A percentile compares a stretch with the other conserved stretches of the same genome.
phyloP scores from a whole-genome alignment of 371 early-diverging fungal genomes.

The Chytridiales sp. region DNA sequence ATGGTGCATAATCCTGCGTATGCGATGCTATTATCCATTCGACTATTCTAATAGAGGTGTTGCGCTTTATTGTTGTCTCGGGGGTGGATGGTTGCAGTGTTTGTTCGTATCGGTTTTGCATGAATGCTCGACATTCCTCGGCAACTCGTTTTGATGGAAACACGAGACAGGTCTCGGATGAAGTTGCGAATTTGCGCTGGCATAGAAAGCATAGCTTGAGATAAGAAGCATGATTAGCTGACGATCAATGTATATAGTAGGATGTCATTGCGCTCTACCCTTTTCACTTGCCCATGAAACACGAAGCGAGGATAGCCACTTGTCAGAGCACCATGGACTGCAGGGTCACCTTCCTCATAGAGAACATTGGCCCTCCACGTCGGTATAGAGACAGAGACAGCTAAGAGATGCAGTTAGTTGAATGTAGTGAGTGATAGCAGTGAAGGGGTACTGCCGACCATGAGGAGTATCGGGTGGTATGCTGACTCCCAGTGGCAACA shows the following conservation, averaged over 20 bases:
- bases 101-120: conserved; percentile 15
- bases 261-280: conserved; percentile 50
- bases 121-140: conserved; percentile 46
- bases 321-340: conserved; percentile 48
- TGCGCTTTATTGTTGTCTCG: neutral
- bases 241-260: neutral
- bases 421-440: neutral
- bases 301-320: conserved; percentile 95
- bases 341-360: conserved; percentile 84
- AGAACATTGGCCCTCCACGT: conserved; percentile 86
- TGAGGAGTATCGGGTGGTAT: conserved; percentile 11
- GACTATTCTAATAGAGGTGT: conserved; percentile 26
- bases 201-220: conserved; percentile 47
- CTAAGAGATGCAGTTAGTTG: conserved; percentile 30
- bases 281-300: conserved; percentile 65
- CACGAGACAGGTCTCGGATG: conserved; percentile 65
- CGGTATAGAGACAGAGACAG: conserved; percentile 91
- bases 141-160: conserved; percentile 74
- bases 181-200: conserved; percentile 65
- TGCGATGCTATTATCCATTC: too few species aligned
- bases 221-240: neutral
- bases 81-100: conserved; percentile 1
- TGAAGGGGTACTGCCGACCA: neutral
- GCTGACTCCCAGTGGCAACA: neutral
- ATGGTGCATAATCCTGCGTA: too few species aligned